phyloP scores from a whole-genome alignment of 2,329 filamentous ascomycete species.

The Xylogone sp. region DNA sequence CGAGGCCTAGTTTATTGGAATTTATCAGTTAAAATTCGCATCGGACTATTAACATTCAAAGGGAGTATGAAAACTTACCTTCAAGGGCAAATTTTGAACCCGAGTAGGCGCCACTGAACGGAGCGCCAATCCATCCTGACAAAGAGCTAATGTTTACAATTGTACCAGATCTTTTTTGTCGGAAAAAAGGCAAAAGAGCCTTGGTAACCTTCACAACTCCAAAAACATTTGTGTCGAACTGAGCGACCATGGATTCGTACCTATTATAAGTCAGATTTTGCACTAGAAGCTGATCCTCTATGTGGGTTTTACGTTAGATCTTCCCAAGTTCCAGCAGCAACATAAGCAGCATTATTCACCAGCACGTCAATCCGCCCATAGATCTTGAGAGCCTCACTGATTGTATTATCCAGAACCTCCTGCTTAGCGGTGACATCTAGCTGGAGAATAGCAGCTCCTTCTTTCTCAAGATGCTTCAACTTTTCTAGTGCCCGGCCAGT shows the following conservation, averaged over 20 bases:
- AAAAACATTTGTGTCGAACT: constrained; percentile 51
- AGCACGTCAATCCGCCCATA: constrained; percentile 30
- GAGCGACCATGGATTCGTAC: constrained; percentile 2
- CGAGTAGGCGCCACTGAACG: constrained; percentile 7
- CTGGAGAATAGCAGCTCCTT: constrained; percentile 38
- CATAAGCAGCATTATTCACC: constrained; percentile 31
- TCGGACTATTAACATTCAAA: not conserved
- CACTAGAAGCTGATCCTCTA: not conserved
- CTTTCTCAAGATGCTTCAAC: constrained; percentile 35
- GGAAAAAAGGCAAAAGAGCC: constrained; percentile 43
- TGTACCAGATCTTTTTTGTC: constrained; percentile 34
- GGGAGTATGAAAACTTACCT: constrained; percentile 1
- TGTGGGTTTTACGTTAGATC: constrained; percentile 16
- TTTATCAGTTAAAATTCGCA: not conserved
- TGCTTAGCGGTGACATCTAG: constrained; percentile 44
- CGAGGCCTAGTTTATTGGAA: constrained; percentile 1
- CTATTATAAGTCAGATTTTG: constrained; percentile 2
- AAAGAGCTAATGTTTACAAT: constrained; percentile 13
- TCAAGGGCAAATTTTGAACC: constrained; percentile 11
- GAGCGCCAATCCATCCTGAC: constrained; percentile 4
- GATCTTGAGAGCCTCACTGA: constrained; percentile 28
- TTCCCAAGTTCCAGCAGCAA: constrained; percentile 22
- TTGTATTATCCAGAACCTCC: constrained; percentile 29
- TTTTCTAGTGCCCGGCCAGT: constrained; percentile 6
- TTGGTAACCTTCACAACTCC: constrained; percentile 44